Evolutionary conservation across 805 yeast genomes (phyloP).

Genomic region (Ogataea kodamae): DNA sequence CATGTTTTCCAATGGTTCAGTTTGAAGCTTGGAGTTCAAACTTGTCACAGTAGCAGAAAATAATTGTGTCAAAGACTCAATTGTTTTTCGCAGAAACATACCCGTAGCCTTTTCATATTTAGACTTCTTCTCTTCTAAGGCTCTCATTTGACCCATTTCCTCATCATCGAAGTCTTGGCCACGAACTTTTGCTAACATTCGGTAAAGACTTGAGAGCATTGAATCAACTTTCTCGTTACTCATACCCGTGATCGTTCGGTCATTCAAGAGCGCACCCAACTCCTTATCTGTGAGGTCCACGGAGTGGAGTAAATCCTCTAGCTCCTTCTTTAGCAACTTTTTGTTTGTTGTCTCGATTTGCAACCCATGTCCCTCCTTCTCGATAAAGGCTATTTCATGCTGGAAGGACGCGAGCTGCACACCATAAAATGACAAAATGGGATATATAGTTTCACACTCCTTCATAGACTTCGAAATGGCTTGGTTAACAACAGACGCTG

Average conservation of each 20-base stretch:
- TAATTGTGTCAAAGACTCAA: conserved; percentile 25
- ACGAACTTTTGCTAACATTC: conserved; percentile 62
- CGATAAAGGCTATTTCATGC: conserved; percentile 67
- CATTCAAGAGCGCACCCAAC: conserved; percentile 42
- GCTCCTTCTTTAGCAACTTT: conserved; percentile 66
- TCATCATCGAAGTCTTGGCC: conserved; percentile 43
- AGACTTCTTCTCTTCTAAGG: conserved; percentile 61
- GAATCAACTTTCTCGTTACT: conserved; percentile 47
- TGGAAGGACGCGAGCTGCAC: conserved; percentile 62
- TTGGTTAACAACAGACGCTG: conserved; percentile 40
- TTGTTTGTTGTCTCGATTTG: conserved; percentile 83
- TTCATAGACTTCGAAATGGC: conserved; percentile 41
- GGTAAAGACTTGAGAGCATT: conserved; percentile 52
- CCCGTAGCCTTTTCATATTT: conserved; percentile 55
- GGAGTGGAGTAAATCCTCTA: conserved; percentile 65
- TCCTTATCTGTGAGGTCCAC: conserved; percentile 61
- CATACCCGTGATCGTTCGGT: conserved; percentile 47
- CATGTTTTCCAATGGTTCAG: conserved; percentile 13
- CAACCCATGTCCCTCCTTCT: conserved; percentile 71
- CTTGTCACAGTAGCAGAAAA: conserved; percentile 28
- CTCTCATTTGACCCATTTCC: conserved; percentile 62
- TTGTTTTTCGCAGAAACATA: conserved; percentile 47
- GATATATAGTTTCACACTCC: conserved; percentile 56
- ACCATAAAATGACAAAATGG: conserved; percentile 51
- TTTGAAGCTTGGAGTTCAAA: conserved; percentile 30